phyloP scores from a whole-genome alignment of 2,329 filamentous ascomycete genomes.

The Zasmidium angulare region DNA sequence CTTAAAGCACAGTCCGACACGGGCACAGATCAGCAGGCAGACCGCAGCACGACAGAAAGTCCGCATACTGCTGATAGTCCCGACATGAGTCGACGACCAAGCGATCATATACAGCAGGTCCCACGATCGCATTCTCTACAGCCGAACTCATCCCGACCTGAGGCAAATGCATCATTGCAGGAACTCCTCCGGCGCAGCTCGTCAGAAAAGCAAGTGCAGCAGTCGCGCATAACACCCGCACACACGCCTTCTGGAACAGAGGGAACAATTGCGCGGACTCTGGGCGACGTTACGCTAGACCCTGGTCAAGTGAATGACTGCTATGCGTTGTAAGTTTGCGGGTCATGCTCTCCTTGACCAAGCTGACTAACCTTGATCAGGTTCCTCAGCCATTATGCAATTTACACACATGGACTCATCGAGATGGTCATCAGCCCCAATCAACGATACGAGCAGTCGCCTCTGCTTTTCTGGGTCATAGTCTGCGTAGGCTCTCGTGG shows the following conservation, averaged over 20 bases:
- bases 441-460: constrained; percentile 4
- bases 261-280: background rate
- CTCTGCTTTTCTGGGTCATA: constrained; percentile 7
- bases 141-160: background rate
- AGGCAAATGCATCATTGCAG: background rate
- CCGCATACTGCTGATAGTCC: background rate
- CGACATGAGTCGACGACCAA: background rate
- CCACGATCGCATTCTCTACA: background rate
- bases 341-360: background rate
- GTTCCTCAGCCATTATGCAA: constrained; percentile 8
- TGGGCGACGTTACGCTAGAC: background rate
- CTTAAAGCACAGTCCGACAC: background rate
- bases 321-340: background rate
- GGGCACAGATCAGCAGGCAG: background rate
- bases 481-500: constrained; percentile 6
- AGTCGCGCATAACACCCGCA: background rate
- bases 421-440: constrained; percentile 1
- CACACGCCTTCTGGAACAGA: background rate
- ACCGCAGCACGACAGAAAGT: background rate
- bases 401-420: constrained; percentile 6
- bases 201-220: background rate
- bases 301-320: background rate
- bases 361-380: constrained; percentile 1
- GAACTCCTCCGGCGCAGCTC: background rate
- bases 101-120: background rate